phyloP scores from a whole-genome alignment of 2,329 filamentous ascomycete genomes.

The Corynespora cassiicola region DNA sequence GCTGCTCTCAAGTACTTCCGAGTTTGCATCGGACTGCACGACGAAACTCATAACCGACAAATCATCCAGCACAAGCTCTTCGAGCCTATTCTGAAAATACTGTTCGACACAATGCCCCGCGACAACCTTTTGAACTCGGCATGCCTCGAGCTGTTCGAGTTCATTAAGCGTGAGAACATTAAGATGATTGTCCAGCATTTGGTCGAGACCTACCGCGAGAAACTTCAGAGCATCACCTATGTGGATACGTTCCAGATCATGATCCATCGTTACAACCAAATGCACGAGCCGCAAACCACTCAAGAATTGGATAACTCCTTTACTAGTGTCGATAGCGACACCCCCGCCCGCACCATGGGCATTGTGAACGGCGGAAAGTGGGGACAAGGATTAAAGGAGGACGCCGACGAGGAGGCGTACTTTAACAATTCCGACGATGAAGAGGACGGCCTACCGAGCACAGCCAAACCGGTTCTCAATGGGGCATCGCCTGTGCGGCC shows the following conservation, averaged over 20 bases:
- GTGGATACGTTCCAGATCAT: constrained; percentile 84
- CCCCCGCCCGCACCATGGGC: constrained; percentile 47
- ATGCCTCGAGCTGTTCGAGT: constrained; percentile 92
- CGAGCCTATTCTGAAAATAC: constrained; percentile 82
- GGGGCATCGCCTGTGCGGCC: constrained; percentile 69
- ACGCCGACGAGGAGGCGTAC: constrained; percentile 87
- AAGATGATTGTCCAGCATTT: constrained; percentile 84
- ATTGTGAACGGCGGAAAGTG: constrained; percentile 63
- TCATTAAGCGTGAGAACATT: constrained; percentile 67
- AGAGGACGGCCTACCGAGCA: constrained; percentile 59
- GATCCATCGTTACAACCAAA: constrained; percentile 79
- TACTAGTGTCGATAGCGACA: constrained; percentile 70
- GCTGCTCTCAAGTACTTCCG: constrained; percentile 94
- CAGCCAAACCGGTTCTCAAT: constrained; percentile 58
- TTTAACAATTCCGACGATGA: constrained; percentile 92
- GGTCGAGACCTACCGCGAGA: constrained; percentile 82
- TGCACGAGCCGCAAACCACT: constrained; percentile 64
- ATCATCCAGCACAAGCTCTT: constrained; percentile 82
- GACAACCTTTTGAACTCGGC: constrained; percentile 95
- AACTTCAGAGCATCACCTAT: constrained; percentile 76
- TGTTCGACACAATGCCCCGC: constrained; percentile 83
- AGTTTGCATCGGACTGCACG: constrained; percentile 81
- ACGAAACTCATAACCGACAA: constrained; percentile 89
- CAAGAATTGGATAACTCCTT: constrained; percentile 67
- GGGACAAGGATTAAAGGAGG: constrained; percentile 78